Conservation (phyloP, 1,139 yeast genomes). For the Arxiozyma telluris region DNA sequence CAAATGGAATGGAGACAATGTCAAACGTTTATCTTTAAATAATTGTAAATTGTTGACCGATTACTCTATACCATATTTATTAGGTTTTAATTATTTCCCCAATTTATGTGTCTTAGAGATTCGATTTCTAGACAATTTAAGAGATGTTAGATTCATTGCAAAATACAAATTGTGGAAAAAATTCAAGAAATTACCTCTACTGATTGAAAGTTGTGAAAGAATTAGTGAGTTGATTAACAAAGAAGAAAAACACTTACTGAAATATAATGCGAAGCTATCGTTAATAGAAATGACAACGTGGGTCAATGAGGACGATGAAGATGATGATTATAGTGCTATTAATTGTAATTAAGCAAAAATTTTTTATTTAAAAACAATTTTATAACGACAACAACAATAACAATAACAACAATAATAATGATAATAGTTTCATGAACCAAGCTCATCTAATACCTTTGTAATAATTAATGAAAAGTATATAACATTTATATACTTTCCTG, state of each 20-base stretch:
- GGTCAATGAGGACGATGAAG: constrained; percentile 40
- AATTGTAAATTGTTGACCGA: constrained; percentile 62
- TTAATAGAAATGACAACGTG: constrained; percentile 49
- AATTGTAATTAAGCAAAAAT: too few relatives aligned
- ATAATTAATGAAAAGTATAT: neutral
- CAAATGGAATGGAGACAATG: constrained; percentile 41
- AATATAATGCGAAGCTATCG: constrained; percentile 43
- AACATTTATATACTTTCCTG: neutral
- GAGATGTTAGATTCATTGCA: constrained; percentile 56
- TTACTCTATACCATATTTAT: constrained; percentile 54
- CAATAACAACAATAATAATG: neutral
- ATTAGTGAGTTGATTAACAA: constrained; percentile 51
- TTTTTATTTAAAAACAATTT: too few relatives aligned
- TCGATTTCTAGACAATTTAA: constrained; percentile 49
- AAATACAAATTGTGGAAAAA: constrained; percentile 58
- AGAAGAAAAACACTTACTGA: constrained; percentile 55
- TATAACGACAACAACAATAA: too few relatives aligned
- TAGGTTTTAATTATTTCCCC: constrained; percentile 47
- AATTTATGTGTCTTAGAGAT: constrained; percentile 69
- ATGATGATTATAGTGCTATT: neutral
- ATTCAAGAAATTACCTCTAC: constrained; percentile 42
- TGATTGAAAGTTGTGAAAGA: constrained; percentile 70
- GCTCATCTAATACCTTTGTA: neutral
- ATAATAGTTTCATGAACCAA: neutral
- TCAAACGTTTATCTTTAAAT: constrained; percentile 69